Conservation (phyloP, 2,329 filamentous ascomycete genomes). For the Fusarium mexicanum region DNA sequence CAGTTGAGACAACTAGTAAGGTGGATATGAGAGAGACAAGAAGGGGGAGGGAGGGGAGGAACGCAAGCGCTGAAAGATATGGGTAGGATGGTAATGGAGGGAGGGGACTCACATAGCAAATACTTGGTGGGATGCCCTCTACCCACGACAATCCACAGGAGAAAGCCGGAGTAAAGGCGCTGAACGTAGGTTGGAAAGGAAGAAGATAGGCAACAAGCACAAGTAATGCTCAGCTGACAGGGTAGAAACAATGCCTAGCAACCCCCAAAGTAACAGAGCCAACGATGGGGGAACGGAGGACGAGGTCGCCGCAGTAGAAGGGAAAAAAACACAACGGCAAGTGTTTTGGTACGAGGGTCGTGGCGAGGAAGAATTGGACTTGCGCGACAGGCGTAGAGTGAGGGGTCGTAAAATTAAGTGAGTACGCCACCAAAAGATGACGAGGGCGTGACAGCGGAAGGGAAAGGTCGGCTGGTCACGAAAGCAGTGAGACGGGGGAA, state of each 20-base stretch:
- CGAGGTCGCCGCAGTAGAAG: slow-evolving; percentile 32
- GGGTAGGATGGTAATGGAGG: slow-evolving; percentile 30
- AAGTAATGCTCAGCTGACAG: slow-evolving; percentile 29
- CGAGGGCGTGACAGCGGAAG: slow-evolving; percentile 40
- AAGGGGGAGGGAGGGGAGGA: slow-evolving; percentile 26
- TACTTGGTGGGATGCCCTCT: slow-evolving; percentile 51
- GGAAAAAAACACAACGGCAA: slow-evolving; percentile 30
- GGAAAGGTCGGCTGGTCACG: slow-evolving; percentile 38
- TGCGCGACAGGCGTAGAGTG: slow-evolving; percentile 39
- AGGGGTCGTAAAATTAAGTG: slow-evolving; percentile 39
- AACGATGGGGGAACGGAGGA: slow-evolving; percentile 35
- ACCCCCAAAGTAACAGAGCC: slow-evolving; percentile 34
- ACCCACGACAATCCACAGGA: slow-evolving; percentile 58
- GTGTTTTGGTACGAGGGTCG: slow-evolving; percentile 37
- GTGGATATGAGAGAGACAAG: slow-evolving; percentile 24
- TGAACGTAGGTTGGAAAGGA: slow-evolving; percentile 30
- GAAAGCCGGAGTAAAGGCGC: slow-evolving; percentile 58
- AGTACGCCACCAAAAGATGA: slow-evolving; percentile 41
- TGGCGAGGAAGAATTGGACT: slow-evolving; percentile 43
- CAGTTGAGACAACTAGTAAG: slow-evolving; percentile 29
- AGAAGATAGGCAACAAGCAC: slow-evolving; percentile 20
- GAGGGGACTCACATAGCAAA: slow-evolving; percentile 56
- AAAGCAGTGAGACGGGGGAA: slow-evolving; percentile 43
- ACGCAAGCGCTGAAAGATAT: slow-evolving; percentile 26
- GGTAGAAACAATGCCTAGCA: slow-evolving; percentile 32